Evolutionary conservation across 306 rosid genomes (phyloP).

Genomic region (Dicorynia guianensis): DNA sequence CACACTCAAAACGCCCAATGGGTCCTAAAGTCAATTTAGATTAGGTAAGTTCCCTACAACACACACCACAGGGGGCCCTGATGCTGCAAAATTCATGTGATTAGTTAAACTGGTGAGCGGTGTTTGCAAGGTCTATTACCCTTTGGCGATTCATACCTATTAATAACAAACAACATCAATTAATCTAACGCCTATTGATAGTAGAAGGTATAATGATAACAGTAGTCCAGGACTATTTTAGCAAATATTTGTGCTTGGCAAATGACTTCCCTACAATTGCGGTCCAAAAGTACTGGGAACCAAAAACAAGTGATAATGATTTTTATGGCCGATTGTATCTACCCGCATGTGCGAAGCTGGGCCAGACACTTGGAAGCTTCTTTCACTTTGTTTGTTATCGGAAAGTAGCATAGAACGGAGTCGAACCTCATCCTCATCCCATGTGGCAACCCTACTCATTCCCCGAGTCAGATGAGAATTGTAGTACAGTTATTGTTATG

Average conservation of each 20-base stretch:
- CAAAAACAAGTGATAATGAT: background rate
- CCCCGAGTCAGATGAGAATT: too few relatives aligned
- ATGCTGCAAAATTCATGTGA: background rate
- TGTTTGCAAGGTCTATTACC: background rate
- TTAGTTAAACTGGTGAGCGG: background rate
- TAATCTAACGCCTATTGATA: too few relatives aligned
- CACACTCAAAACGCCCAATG: background rate
- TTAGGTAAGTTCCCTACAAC: background rate
- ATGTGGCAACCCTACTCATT: too few relatives aligned
- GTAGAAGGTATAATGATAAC: too few relatives aligned
- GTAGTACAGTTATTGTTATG: too few relatives aligned
- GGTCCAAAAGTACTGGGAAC: background rate
- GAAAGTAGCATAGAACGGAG: too few relatives aligned
- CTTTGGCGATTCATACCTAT: too few relatives aligned
- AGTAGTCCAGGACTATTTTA: too few relatives aligned
- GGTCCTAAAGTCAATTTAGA: background rate
- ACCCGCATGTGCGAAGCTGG: background rate
- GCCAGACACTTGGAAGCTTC: background rate
- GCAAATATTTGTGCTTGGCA: too few relatives aligned
- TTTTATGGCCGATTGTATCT: background rate
- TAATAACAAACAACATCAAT: too few relatives aligned
- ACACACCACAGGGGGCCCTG: background rate
- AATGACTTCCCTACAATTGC: conserved; percentile 6
- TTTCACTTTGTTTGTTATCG: too few relatives aligned
- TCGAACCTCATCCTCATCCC: too few relatives aligned